Percentiles rank a stretch among this genome's conserved stretches.
Conservation (phyloP, 1,284 basidiomycete species). For the Cryptococcus hybrid region DNA sequence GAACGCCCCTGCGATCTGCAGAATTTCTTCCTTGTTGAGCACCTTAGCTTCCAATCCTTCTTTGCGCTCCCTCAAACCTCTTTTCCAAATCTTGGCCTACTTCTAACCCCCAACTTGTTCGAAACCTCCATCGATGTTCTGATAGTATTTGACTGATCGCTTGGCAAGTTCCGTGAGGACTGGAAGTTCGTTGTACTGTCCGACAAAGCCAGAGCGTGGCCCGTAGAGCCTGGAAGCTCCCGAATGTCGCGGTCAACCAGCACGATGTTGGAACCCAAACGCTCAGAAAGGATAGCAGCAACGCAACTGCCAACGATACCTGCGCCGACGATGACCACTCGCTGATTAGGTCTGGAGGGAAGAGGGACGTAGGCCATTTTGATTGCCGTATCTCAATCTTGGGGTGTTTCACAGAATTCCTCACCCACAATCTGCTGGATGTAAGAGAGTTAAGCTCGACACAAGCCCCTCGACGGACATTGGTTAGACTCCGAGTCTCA, state of each 20-base stretch:
- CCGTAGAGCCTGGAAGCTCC: conserved; percentile 26
- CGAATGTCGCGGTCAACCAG: conserved; percentile 47
- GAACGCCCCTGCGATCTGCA: conserved; percentile 13
- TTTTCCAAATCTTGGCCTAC: conserved; percentile 2
- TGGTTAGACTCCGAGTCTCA: no score
- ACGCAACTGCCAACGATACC: conserved; percentile 36
- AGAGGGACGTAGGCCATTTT: conserved; percentile 1
- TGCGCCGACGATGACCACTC: conserved; percentile 17
- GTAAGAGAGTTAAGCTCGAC: no score
- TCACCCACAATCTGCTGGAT: no score
- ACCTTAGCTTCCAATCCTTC: conserved; percentile 10
- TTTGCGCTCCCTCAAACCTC: conserved; percentile 6
- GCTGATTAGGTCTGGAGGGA: conserved; percentile 1
- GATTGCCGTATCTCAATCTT: background rate
- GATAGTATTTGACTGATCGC: conserved; percentile 17
- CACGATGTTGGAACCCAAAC: conserved; percentile 51
- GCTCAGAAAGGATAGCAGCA: conserved; percentile 49
- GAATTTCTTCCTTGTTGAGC: conserved; percentile 7
- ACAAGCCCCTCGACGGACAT: no score
- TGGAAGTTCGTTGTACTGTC: conserved; percentile 20
- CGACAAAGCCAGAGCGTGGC: conserved; percentile 32
- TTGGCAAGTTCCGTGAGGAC: conserved; percentile 24
- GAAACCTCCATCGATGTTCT: conserved; percentile 13
- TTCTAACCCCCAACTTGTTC: conserved; percentile 24
- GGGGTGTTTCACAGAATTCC: no score